Evolutionary conservation across 2,329 filamentous ascomycete species (phyloP), one percentile per base, ranked within the genome.

Genomic region (Teratosphaeria epicoccoides): DNA sequence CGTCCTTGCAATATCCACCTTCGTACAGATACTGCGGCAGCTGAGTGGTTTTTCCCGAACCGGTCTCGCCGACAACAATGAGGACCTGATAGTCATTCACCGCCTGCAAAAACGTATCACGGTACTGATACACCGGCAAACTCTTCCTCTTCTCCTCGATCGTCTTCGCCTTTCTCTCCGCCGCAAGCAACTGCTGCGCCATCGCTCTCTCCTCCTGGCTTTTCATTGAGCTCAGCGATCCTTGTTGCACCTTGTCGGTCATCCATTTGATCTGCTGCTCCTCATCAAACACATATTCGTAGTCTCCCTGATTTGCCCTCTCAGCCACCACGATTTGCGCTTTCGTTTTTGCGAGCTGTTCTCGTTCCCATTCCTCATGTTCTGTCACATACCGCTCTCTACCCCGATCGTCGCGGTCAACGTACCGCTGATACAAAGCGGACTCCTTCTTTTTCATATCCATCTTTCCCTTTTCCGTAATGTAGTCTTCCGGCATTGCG

Each of bases 31-130:
- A 98, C 63, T 97, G 93, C 0, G 91, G 88, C 14, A 97, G 73
- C 66, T 98, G 93, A 0, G 93, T 98, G 0, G 91, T 95, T 71
- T 98, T 98, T 61, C 93, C 93, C 60, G 84, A 89, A 49, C 93
- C 93, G 0, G 93, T 98, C 68, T 97, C 90, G 64, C 88, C 93
- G 1, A 96, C 89, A 50, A 98, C 84, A 53, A 98, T 88, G 10
- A 98, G 71, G 12, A 95, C 82, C 63, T 96, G 93, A 59, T 90
- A 84, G 49, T 94, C 76, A 28, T 83, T 80, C n/a, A 97, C 75
- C 0, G 93, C 93, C n/a, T 83, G 80, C 22, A 98, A 76, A 51
- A 98, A 86, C 57, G 91, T 77, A 40, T 95, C 85, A 23, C 89
- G 80, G 62, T 91, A 97, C 44, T 84, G 78, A 68, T 91, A 97